A percentile compares a stretch with the other conserved stretches of the same genome.
These are phyloP conservation scores for Cladophialophora yegresii DNA, from an alignment of 2,329 filamentous ascomycete genomes.

Conservation along the genomic window DNA sequence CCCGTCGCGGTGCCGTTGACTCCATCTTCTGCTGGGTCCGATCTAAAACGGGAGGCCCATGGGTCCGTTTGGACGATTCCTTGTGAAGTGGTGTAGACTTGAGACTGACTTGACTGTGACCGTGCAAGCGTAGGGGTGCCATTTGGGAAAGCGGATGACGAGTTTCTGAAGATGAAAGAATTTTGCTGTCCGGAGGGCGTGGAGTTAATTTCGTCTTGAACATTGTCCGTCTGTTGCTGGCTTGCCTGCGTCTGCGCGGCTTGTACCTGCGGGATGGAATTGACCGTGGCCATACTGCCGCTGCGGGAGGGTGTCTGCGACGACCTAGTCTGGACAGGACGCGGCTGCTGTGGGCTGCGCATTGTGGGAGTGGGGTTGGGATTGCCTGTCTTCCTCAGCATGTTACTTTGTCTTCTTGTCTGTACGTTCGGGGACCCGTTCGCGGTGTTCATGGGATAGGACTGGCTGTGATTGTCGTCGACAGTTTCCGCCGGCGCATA, in stretches of 20 bases:
- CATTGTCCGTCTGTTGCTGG: conserved; percentile 4
- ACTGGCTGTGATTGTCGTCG: conserved; percentile 19
- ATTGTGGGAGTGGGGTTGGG: background rate
- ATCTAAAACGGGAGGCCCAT: conserved; percentile 20
- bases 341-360: conserved; percentile 27
- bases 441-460: conserved; percentile 19
- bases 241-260: background rate
- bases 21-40: conserved; percentile 1
- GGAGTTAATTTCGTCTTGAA: conserved; percentile 13
- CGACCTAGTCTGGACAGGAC: conserved; percentile 18
- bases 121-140: conserved; percentile 23
- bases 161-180: conserved; percentile 30
- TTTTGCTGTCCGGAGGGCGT: conserved; percentile 12
- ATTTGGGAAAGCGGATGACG: conserved; percentile 30
- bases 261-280: conserved; percentile 10
- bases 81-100: conserved; percentile 30
- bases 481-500: conserved; percentile 29
- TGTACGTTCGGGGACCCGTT: conserved; percentile 11
- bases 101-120: conserved; percentile 21
- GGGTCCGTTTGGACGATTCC: conserved; percentile 27
- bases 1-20: conserved; percentile 3
- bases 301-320: conserved; percentile 23
- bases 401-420: conserved; percentile 19
- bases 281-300: conserved; percentile 7
- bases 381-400: conserved; percentile 7